Evolutionary conservation across 2,329 filamentous ascomycete genomes (phyloP), one percentile per base, ranked within the genome.

Genomic region (Neofusicoccum sp.): DNA sequence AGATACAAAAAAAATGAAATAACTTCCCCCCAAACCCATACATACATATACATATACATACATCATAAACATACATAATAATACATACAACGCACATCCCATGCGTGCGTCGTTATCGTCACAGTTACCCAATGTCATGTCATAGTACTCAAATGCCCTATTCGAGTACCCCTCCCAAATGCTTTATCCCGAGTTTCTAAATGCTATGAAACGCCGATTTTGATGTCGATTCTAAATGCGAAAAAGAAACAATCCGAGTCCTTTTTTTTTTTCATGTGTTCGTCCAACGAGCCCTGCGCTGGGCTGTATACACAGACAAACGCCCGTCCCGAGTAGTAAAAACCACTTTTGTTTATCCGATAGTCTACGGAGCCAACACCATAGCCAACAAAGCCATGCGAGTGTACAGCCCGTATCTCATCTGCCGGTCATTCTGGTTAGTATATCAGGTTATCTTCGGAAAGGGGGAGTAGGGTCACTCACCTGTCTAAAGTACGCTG

Each of bases 401-500:
- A 77, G 90, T 96, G 83, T 97, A 98, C 70, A 99, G 85, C 69
- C 95, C 95, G 79, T 98, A 97, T 79, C 89, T 87, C 93, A 97
- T 97, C 93, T 97, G 71, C 62, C 38, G 51, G 26, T 14, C 20
- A 63, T 6, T 5, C 5, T 31, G 45, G 73, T 87, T 75, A 86
- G 81, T 66, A 66, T 60, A 31, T 36, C n/a, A n/a, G 33, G 44
- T 47, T 53, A 36, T 33, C 14, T n/a, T n/a, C n/a, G n/a, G n/a
- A 54, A 4, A 28, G 44, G 45, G 20, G 2, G 0, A 14, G 16
- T 34, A 30, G 44, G 12, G n/a, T 58, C 34, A 84, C 90, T 86
- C 79, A 96, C 93, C 89, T 99, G 95, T 89, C 95, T 87, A 80
- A 99, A 99, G 81, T 99, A 99, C 60, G 95, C 93, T 62, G 95